These are phyloP conservation scores for Boletus sp. DNA, from an alignment of 768 basidiomycete species.

Conservation along the genomic window DNA sequence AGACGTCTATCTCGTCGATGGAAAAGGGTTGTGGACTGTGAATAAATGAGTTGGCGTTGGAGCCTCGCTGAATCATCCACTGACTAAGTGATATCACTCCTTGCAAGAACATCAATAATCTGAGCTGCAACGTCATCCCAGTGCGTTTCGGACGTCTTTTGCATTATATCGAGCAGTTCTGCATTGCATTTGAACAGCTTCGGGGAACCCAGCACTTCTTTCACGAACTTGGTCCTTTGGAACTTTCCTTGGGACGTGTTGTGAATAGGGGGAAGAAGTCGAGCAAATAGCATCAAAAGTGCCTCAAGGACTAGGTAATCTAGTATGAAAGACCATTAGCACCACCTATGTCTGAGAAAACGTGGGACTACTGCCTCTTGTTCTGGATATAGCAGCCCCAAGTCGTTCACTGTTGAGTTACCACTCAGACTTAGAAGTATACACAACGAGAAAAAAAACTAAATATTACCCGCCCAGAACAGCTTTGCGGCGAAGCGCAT, in stretches of 20 bases:
- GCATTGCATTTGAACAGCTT: slow-evolving; percentile 36
- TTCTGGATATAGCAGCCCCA: slow-evolving; percentile 47
- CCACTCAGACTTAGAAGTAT: background rate
- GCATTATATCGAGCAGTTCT: slow-evolving; percentile 41
- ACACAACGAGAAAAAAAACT: background rate
- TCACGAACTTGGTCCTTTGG: slow-evolving; percentile 47
- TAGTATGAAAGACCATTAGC: slow-evolving; percentile 20
- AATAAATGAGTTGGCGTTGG: slow-evolving; percentile 4
- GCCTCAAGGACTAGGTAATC: slow-evolving; percentile 60
- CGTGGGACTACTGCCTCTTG: slow-evolving; percentile 40
- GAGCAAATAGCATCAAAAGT: slow-evolving; percentile 55
- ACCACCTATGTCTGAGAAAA: background rate
- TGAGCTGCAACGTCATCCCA: slow-evolving; percentile 54
- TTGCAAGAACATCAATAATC: slow-evolving; percentile 49
- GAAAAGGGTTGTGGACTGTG: slow-evolving; percentile 61
- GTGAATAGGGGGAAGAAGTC: slow-evolving; percentile 48
- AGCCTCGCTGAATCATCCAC: slow-evolving; percentile 20
- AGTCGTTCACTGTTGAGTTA: slow-evolving; percentile 39
- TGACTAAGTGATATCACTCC: slow-evolving; percentile 47
- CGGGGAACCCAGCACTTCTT: slow-evolving; percentile 47
- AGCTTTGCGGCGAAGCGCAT: slow-evolving; percentile 42
- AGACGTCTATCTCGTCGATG: slow-evolving; percentile 39
- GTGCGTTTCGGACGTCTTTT: slow-evolving; percentile 40
- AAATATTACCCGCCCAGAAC: slow-evolving; percentile 49
- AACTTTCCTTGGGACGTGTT: slow-evolving; percentile 32